phyloP scores from a whole-genome alignment of 139 green algal species.

The Chlorella sp. region DNA sequence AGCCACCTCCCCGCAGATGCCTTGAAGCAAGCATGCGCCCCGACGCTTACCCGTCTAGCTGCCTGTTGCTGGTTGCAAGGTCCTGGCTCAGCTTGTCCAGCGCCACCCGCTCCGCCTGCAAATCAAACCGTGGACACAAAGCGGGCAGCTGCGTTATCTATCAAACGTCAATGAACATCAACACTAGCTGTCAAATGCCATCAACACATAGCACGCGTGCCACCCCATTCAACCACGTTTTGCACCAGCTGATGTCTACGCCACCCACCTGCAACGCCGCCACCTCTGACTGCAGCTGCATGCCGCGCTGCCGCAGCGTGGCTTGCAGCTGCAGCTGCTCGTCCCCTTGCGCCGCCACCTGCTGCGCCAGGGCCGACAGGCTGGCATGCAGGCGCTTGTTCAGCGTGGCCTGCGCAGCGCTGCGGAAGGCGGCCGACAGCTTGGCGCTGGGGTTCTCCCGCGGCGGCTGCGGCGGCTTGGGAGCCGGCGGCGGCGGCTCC shows the following conservation, averaged over 20 bases:
- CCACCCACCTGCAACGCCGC: constrained; percentile 13
- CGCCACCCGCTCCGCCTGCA: constrained; percentile 66
- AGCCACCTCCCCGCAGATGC: too few species aligned
- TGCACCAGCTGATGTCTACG: constrained; percentile 6
- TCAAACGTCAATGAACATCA: too few species aligned
- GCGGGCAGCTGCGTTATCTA: too few species aligned
- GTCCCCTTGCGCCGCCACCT: constrained; percentile 52
- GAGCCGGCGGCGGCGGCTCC: not conserved
- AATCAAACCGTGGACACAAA: too few species aligned
- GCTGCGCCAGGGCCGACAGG: constrained; percentile 34
- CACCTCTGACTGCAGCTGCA: constrained; percentile 55
- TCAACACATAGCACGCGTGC: too few species aligned
- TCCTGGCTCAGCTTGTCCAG: constrained; percentile 73
- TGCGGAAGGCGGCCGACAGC: constrained; percentile 42
- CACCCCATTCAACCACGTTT: too few species aligned
- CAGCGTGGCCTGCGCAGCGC: constrained; percentile 42
- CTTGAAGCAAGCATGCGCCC: not conserved
- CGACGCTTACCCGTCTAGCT: constrained; percentile 46
- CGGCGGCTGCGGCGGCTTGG: not conserved
- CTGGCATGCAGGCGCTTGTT: constrained; percentile 46
- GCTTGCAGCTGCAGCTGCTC: constrained; percentile 57
- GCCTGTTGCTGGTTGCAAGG: constrained; percentile 54
- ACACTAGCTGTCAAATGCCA: too few species aligned
- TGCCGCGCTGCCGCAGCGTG: constrained; percentile 45
- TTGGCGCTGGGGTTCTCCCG: constrained; percentile 39